A percentile compares a stretch with the other conserved stretches of the same genome.
phyloP scores from a whole-genome alignment of 768 basidiomycete genomes.

The Podaxis rugospora region DNA sequence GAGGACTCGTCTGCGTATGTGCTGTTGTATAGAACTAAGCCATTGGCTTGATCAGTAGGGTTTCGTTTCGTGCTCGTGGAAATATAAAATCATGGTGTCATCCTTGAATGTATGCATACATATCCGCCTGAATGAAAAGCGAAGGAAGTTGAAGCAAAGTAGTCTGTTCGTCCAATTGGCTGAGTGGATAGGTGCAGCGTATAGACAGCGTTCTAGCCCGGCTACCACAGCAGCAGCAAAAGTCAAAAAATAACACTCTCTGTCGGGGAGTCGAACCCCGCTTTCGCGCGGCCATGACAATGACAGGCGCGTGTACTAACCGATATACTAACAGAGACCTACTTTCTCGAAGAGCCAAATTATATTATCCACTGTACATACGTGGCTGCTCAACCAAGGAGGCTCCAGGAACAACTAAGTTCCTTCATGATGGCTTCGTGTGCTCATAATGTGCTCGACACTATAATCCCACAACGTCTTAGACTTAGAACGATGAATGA shows the following conservation, averaged over 20 bases:
- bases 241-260: slow-evolving; percentile 9
- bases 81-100: not conserved
- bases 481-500: not conserved
- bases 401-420: too few relatives aligned
- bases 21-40: slow-evolving; percentile 13
- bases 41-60: not conserved
- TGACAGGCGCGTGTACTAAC: slow-evolving; percentile 17
- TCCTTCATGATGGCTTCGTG: not conserved
- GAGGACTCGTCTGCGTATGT: slow-evolving; percentile 21
- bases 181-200: not conserved
- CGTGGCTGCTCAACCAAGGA: not conserved
- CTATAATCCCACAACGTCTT: not conserved
- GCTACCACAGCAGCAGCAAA: too few relatives aligned
- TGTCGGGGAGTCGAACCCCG: slow-evolving; percentile 18
- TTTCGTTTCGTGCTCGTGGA: not conserved
- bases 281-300: slow-evolving; percentile 12
- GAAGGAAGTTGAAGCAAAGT: not conserved
- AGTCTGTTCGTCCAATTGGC: too few relatives aligned
- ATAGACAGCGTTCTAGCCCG: too few relatives aligned
- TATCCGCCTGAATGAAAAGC: not conserved
- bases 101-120: not conserved
- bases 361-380: not conserved
- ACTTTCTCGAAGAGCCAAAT: not conserved
- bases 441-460: too few relatives aligned
- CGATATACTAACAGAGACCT: slow-evolving; percentile 14